A percentile compares a stretch with the other conserved stretches of the same genome.
These are phyloP conservation scores for Nadsonia commutata DNA, from an alignment of 1,139 yeast species.

Conservation along the genomic window DNA sequence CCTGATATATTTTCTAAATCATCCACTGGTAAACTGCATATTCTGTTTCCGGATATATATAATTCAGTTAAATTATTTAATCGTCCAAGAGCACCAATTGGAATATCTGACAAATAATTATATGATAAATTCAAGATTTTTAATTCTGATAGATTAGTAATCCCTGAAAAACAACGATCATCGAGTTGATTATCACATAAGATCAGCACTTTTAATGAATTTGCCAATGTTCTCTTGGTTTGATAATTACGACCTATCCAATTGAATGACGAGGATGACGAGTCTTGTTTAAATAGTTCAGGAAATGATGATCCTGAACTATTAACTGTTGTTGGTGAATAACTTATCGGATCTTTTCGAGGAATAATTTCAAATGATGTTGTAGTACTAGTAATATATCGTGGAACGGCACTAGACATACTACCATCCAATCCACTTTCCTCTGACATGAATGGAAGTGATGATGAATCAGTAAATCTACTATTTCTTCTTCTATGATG, in stretches of 20 bases:
- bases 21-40: constrained; percentile 72
- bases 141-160: constrained; percentile 46
- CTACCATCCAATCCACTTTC: too few species aligned
- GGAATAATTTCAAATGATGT: constrained; percentile 2
- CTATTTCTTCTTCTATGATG: too few species aligned
- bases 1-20: constrained; percentile 51
- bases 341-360: too few species aligned
- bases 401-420: constrained; percentile 10
- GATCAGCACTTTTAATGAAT: constrained; percentile 40
- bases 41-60: constrained; percentile 72
- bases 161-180: constrained; percentile 61
- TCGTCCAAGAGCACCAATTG: constrained; percentile 51
- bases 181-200: constrained; percentile 74
- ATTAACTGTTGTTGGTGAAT: too few species aligned
- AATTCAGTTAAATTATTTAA: constrained; percentile 47
- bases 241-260: too few species aligned
- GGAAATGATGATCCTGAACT: too few species aligned
- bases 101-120: constrained; percentile 72
- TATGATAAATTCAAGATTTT: constrained; percentile 63
- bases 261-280: too few species aligned
- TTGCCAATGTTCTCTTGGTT: too few species aligned
- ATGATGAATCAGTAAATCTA: too few species aligned
- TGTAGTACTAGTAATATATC: constrained; percentile 4
- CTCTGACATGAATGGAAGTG: too few species aligned
- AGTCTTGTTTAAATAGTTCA: too few species aligned